These are phyloP conservation scores for Cordyceps militaris DNA, from an alignment of 2,329 filamentous ascomycete genomes.

Conservation along the genomic window DNA sequence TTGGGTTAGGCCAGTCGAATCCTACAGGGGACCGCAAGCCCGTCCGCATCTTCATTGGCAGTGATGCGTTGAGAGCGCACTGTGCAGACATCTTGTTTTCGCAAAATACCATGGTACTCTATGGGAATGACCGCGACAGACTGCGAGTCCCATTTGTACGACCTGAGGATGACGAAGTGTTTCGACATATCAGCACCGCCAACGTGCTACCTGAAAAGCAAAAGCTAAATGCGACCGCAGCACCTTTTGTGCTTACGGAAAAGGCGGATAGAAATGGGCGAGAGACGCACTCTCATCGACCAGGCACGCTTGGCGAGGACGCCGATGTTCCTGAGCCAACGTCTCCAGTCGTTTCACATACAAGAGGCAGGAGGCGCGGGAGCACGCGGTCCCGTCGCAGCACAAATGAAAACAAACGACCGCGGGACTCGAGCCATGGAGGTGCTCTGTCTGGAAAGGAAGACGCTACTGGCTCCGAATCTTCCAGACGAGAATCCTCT, in stretches of 20 bases:
- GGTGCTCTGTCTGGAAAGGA: constrained; percentile 22
- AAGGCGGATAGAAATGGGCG: constrained; percentile 18
- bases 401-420: constrained; percentile 9
- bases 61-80: constrained; percentile 76
- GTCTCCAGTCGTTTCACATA: constrained; percentile 31
- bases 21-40: constrained; percentile 39
- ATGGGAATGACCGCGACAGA: constrained; percentile 79
- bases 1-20: constrained; percentile 35
- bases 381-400: constrained; percentile 25
- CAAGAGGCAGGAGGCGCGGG: constrained; percentile 40
- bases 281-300: constrained; percentile 15
- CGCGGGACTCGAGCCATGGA: constrained; percentile 16
- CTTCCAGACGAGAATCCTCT: constrained; percentile 38
- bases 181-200: constrained; percentile 67
- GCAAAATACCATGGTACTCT: constrained; percentile 79
- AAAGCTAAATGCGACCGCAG: constrained; percentile 49
- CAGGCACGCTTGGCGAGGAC: constrained; percentile 19
- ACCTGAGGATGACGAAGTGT: constrained; percentile 76
- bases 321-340: constrained; percentile 22
- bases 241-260: constrained; percentile 35
- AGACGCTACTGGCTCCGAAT: constrained; percentile 22
- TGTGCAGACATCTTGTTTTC: constrained; percentile 90
- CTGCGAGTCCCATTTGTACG: constrained; percentile 86
- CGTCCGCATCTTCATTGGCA: constrained; percentile 84
- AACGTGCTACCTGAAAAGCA: constrained; percentile 47